These are phyloP conservation scores for Dichotomopilus funicola DNA, from an alignment of 2,329 filamentous ascomycete genomes.

Conservation along the genomic window DNA sequence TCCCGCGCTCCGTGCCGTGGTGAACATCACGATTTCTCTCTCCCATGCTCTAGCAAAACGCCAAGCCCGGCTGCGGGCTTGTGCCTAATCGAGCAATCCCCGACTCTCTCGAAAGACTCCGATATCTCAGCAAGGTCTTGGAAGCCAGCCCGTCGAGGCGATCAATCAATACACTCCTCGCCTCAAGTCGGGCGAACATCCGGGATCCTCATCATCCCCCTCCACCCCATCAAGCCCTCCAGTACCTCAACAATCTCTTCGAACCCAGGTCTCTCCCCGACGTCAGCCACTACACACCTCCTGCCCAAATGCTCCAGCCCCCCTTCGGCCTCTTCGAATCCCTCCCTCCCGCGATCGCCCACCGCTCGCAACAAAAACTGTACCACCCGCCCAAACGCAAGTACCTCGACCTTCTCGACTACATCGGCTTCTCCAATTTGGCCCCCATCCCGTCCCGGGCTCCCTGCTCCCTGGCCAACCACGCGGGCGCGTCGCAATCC, in stretches of 20 bases:
- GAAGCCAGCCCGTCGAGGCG: neutral
- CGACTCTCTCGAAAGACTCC: no score
- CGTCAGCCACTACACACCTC: constrained; percentile 24
- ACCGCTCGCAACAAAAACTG: constrained; percentile 34
- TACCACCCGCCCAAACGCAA: constrained; percentile 42
- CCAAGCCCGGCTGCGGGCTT: no score
- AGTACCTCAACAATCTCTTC: constrained; percentile 25
- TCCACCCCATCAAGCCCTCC: constrained; percentile 19
- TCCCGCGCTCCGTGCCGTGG: no score
- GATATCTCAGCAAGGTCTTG: neutral
- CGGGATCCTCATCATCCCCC: constrained; percentile 22
- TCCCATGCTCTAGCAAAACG: no score
- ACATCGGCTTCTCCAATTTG: constrained; percentile 21
- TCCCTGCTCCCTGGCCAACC: neutral
- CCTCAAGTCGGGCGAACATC: constrained; percentile 2
- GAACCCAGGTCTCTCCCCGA: constrained; percentile 30
- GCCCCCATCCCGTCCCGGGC: neutral
- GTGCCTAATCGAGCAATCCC: no score
- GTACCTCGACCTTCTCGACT: constrained; percentile 38
- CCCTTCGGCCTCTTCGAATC: constrained; percentile 16
- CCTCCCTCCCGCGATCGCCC: constrained; percentile 1
- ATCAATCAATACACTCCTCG: neutral
- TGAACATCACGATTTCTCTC: no score
- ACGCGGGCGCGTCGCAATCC: neutral
- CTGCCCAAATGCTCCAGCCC: constrained; percentile 26